These are phyloP conservation scores for Harringtonia lauricola DNA, from an alignment of 2,329 filamentous ascomycete species.

Conservation along the genomic window DNA sequence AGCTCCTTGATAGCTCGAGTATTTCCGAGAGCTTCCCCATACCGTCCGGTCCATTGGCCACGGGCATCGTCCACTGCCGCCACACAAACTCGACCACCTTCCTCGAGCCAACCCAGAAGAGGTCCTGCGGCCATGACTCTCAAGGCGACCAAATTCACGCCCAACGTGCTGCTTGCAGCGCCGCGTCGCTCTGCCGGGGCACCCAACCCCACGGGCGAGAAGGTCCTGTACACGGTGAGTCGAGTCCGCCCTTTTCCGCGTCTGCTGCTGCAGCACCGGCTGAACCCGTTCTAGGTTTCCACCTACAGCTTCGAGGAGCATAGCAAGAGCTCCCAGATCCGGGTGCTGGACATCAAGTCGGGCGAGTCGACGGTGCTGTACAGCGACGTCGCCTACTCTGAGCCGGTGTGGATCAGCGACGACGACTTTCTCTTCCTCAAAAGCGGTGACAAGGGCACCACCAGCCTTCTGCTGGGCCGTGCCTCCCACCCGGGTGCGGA, in stretches of 20 bases:
- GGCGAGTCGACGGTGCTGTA: slow-evolving; percentile 56
- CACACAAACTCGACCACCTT: no score
- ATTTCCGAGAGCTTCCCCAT: no score
- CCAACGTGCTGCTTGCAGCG: slow-evolving; percentile 65
- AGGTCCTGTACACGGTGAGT: slow-evolving; percentile 52
- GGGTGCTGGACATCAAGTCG: slow-evolving; percentile 57
- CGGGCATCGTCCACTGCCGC: no score
- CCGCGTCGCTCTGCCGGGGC: slow-evolving; percentile 59
- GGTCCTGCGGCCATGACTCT: slow-evolving; percentile 48
- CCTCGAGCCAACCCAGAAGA: neutral
- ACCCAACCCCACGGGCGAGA: slow-evolving; percentile 57
- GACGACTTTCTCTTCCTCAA: slow-evolving; percentile 48
- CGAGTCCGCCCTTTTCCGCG: no score
- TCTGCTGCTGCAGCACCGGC: neutral
- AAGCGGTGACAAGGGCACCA: slow-evolving; percentile 33
- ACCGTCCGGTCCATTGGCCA: no score
- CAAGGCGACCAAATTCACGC: slow-evolving; percentile 60
- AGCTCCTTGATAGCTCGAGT: no score
- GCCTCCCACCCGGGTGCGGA: slow-evolving; percentile 22
- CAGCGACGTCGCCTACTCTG: slow-evolving; percentile 51
- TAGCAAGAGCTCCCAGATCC: slow-evolving; percentile 53
- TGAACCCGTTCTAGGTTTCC: slow-evolving; percentile 37
- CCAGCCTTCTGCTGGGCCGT: slow-evolving; percentile 32
- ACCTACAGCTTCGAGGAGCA: slow-evolving; percentile 75
- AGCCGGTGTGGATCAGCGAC: slow-evolving; percentile 68